Percentiles rank a stretch among this genome's conserved stretches.
These are phyloP conservation scores for Hortiboletus flavorubellus DNA, from an alignment of 768 basidiomycete species.

Conservation along the genomic window DNA sequence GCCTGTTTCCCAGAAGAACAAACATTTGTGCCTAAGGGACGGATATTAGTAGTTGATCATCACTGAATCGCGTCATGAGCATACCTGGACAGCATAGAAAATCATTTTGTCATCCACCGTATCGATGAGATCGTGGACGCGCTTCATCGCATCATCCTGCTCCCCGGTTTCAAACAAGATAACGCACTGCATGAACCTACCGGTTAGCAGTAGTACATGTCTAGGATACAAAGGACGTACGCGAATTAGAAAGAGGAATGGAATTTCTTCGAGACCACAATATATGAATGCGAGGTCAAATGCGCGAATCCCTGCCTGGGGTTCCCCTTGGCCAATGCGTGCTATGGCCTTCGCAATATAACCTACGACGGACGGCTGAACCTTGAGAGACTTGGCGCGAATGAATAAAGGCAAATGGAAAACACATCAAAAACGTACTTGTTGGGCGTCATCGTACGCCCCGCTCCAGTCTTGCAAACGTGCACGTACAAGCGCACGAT, in stretches of 20 bases:
- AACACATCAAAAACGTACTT: background rate
- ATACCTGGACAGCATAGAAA: conserved; percentile 9
- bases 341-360: conserved; percentile 16
- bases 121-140: conserved; percentile 12
- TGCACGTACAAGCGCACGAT: conserved; percentile 9
- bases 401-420: background rate
- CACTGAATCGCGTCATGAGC: background rate
- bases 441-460: conserved; percentile 7
- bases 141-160: conserved; percentile 12
- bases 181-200: conserved; percentile 1
- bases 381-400: conserved; percentile 8
- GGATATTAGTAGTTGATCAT: background rate
- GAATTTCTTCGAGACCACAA: conserved; percentile 4
- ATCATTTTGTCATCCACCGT: conserved; percentile 6
- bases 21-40: conserved; percentile 14
- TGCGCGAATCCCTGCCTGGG: conserved; percentile 4
- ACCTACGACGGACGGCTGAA: conserved; percentile 8
- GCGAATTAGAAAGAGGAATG: conserved; percentile 12
- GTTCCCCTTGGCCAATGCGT: conserved; percentile 12
- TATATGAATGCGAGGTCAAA: conserved; percentile 16
- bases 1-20: conserved; percentile 7
- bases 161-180: conserved; percentile 9
- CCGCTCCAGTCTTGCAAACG: conserved; percentile 9
- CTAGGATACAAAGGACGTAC: background rate
- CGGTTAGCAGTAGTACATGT: background rate